Evolutionary conservation across 345 rosid genomes (phyloP).

Genomic region (Pelargonium nanum): DNA sequence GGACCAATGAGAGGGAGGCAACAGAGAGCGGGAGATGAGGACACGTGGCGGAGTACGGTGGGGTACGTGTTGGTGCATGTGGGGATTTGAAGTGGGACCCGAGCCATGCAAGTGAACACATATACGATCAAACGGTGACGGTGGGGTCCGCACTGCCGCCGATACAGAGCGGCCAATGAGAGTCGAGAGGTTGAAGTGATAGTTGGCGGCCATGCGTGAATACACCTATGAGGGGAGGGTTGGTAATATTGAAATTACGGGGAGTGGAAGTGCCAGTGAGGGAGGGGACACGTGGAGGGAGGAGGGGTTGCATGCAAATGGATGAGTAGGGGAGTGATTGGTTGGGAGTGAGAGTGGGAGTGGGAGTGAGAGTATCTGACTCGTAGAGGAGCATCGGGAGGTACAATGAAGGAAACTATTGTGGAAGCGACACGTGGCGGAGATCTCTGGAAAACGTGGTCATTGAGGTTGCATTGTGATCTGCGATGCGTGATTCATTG

Average conservation of each 20-base stretch:
- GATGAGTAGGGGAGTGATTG: neutral
- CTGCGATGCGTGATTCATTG: too few relatives aligned
- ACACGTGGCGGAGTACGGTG: constrained; percentile 44
- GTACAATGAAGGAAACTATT: neutral
- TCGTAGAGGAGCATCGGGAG: neutral
- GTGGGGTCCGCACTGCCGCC: constrained; percentile 16
- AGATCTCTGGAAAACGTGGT: too few relatives aligned
- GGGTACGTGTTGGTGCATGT: constrained; percentile 83
- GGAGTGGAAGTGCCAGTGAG: neutral
- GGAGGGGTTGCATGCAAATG: neutral
- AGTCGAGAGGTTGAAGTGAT: constrained; percentile 43
- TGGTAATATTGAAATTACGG: too few relatives aligned
- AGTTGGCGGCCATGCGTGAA: constrained; percentile 63
- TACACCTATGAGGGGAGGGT: constrained; percentile 69
- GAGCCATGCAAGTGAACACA: constrained; percentile 47
- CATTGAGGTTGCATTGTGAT: too few relatives aligned
- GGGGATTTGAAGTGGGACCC: constrained; percentile 25
- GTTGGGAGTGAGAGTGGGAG: neutral
- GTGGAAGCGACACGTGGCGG: neutral
- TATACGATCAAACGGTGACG: constrained; percentile 8
- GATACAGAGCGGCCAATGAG: constrained; percentile 18
- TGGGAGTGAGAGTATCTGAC: too few relatives aligned
- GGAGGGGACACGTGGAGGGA: neutral
- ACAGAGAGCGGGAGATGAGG: constrained; percentile 32
- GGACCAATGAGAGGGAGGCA: constrained; percentile 41